Evolutionary conservation across 2,329 filamentous ascomycete genomes (phyloP).

Genomic region (Aspergillus texensis): DNA sequence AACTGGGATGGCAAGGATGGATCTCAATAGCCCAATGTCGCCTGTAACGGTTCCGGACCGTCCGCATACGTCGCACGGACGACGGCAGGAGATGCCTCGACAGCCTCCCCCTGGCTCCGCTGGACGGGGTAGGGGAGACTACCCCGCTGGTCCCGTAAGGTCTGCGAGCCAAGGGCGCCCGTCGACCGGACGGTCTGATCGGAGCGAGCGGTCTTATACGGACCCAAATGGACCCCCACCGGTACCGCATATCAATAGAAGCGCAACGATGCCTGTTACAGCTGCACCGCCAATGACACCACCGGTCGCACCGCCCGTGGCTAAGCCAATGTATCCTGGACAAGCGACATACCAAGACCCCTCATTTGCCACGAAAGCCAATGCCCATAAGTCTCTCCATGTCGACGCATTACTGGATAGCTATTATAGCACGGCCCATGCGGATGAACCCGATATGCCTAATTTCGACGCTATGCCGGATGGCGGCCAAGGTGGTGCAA

Average conservation of each 20-base stretch:
- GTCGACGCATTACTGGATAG: constrained; percentile 51
- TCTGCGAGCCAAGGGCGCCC: constrained; percentile 31
- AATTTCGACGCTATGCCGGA: constrained; percentile 62
- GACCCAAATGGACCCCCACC: constrained; percentile 30
- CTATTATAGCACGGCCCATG: constrained; percentile 54
- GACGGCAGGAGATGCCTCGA: constrained; percentile 34
- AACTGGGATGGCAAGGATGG: constrained; percentile 44
- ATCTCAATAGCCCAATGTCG: constrained; percentile 34
- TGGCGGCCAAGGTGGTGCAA: constrained; percentile 25
- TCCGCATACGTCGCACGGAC: constrained; percentile 44
- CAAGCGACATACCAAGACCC: constrained; percentile 38
- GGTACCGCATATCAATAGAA: constrained; percentile 36
- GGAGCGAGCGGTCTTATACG: constrained; percentile 29
- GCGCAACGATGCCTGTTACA: constrained; percentile 40
- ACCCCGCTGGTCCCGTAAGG: constrained; percentile 27
- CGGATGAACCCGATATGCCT: constrained; percentile 61
- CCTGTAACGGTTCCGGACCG: constrained; percentile 29
- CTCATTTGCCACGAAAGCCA: constrained; percentile 21
- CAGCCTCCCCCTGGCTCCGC: constrained; percentile 29
- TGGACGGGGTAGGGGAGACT: constrained; percentile 26
- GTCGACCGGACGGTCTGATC: constrained; percentile 15
- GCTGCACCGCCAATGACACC: constrained; percentile 18
- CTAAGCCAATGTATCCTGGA: constrained; percentile 37
- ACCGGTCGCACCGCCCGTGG: constrained; percentile 18
- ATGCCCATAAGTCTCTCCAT: constrained; percentile 21